Evolutionary conservation across 2,329 filamentous ascomycete species (phyloP).

Genomic region (Trichoderma polysporum): DNA sequence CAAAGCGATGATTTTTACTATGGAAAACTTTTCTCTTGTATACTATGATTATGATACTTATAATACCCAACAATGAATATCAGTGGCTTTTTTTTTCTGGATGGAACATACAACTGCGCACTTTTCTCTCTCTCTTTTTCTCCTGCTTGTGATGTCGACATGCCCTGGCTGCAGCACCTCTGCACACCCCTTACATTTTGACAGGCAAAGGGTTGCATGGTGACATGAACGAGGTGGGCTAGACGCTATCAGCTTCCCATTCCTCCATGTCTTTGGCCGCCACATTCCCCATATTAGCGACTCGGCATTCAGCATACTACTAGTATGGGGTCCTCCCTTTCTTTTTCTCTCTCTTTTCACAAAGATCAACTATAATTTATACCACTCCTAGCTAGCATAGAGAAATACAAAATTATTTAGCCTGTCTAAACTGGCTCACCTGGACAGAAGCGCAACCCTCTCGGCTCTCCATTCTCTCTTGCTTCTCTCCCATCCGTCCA

Average conservation of each 20-base stretch:
- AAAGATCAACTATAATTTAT: neutral
- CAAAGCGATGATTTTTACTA: conserved; percentile 12
- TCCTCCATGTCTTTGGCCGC: neutral
- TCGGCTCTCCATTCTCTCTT: neutral
- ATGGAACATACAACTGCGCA: conserved; percentile 3
- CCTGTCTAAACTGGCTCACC: neutral
- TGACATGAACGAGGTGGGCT: neutral
- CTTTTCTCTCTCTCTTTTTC: neutral
- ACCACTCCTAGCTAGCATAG: neutral
- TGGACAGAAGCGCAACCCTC: conserved; percentile 8
- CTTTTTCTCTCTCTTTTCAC: neutral
- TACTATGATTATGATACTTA: conserved; percentile 16
- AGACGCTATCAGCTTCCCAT: neutral
- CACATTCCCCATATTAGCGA: neutral
- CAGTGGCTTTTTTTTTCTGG: neutral
- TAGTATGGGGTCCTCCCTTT: neutral
- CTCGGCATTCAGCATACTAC: neutral
- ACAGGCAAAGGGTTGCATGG: conserved; percentile 9
- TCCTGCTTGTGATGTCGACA: neutral
- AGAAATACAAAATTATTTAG: neutral
- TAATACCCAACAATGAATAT: conserved; percentile 17
- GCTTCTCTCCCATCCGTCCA: neutral
- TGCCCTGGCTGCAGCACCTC: neutral
- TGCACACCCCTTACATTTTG: neutral
- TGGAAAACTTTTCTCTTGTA: neutral